These are phyloP conservation scores for Thelephora ganbajun DNA, from an alignment of 768 basidiomycete species.

Conservation along the genomic window DNA sequence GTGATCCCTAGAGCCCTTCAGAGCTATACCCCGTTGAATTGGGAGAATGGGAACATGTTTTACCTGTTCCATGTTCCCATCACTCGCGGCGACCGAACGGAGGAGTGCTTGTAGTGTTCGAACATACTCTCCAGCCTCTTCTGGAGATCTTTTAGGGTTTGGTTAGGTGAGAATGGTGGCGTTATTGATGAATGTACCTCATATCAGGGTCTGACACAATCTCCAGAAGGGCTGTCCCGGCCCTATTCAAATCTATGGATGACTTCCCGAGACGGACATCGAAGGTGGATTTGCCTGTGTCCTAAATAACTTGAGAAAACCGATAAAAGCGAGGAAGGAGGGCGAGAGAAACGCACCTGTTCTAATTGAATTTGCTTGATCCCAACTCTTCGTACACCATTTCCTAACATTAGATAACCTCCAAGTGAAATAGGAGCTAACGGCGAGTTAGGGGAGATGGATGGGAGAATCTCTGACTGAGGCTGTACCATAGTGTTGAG, in stretches of 20 bases:
- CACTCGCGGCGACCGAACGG: constrained; percentile 74
- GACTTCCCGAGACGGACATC: constrained; percentile 35
- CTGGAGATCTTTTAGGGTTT: constrained; percentile 40
- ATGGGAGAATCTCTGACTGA: background rate
- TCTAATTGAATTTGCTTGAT: constrained; percentile 94
- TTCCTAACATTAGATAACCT: constrained; percentile 40
- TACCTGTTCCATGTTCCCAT: constrained; percentile 96
- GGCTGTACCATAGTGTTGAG: constrained; percentile 73
- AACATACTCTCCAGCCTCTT: constrained; percentile 85
- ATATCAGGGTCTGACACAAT: constrained; percentile 94
- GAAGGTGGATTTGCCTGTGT: constrained; percentile 79
- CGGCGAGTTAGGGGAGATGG: background rate
- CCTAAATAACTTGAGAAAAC: constrained; percentile 27
- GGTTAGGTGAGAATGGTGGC: background rate
- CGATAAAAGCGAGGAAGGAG: background rate
- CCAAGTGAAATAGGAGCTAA: constrained; percentile 67
- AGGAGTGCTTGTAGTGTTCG: constrained; percentile 68
- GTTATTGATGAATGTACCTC: constrained; percentile 23
- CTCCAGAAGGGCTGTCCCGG: constrained; percentile 84
- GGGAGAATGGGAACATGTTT: constrained; percentile 5
- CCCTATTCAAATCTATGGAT: constrained; percentile 79
- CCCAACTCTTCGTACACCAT: constrained; percentile 36
- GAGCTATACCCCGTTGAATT: constrained; percentile 4
- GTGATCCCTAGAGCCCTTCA: constrained; percentile 51
- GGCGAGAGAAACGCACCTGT: constrained; percentile 43